Evolutionary conservation across 495 filamentous ascomycete genomes (phyloP), one percentile per base, ranked within the genome.

Genomic region (Podospora comata): DNA sequence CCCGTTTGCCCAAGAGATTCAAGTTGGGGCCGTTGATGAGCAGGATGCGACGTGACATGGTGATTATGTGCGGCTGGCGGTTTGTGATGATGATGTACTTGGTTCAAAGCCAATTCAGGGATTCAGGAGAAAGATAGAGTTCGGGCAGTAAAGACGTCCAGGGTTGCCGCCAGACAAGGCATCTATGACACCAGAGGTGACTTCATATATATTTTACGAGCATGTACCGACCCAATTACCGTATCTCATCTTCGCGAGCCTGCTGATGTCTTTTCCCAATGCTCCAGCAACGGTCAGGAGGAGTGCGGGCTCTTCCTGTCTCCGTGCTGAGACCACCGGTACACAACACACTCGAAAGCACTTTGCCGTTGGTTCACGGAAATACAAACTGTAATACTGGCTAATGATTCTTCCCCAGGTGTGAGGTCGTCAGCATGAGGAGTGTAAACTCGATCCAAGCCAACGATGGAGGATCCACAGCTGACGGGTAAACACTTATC

Each of bases 21-120:
- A 92, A 87, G 79, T 92, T 92, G n/a, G 89, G 89, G 39, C 90
- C 89, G 78, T 91, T 91, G 81, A 92, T 85, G 66, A 91, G 85
- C 79, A 92, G 89, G 77, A 92, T 86, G 60, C 83, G 85, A 74
- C 84, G 83, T 0, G 80, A 70, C 76, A 79, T 79, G 28, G 67
- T 74, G 20, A 23, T 11, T 55, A 32, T 61, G 15, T 58, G 56
- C 19, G 18, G 39, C 9, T 48, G 39, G 15, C 39, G 39, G 9
- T 48, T 18, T 48, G 5, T 11, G 23, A 23, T 18, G 9, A 32
- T 7, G 30, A 7, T 32, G 30, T 32, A 11, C 13, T 66, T 30
- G 54, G 16, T 39, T 64, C 30, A n/a, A 27, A n/a, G n/a, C 6
- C 5, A 58, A 27, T 58, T 58, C 56, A 58, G 56, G 59, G 58